Evolutionary conservation across 495 filamentous ascomycete species (phyloP), one percentile per base, ranked within the genome.

Genomic region (Clavariopsis aquatica): DNA sequence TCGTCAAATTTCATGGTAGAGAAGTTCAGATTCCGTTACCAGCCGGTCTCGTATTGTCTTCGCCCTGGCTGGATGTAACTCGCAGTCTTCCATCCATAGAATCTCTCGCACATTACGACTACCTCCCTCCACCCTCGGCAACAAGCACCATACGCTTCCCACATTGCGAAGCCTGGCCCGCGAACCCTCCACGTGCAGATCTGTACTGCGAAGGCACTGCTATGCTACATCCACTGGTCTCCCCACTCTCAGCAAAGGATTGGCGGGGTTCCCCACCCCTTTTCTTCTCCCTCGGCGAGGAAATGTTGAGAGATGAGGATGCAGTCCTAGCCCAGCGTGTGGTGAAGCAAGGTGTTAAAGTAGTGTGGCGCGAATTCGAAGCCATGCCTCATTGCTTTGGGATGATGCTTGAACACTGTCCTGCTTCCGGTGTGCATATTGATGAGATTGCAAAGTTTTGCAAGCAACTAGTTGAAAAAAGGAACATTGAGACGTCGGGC

Each of bases 331-430:
- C 88, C 13, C 75, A 81, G 8, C 80, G 81, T 34, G 78, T 90
- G 1, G 78, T 82, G 28, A 67, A 71, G 7, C 85, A 87, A 15
- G 87, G 87, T 13, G 89, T 89, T 0, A 66, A 73, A 0, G 84
- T 96, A 5, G 76, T 84, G 31, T 88, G 85, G 41, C 85, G 92
- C 69, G 82, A 91, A 74, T 96, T 85, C 68, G 89, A 93, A 74
- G 88, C 86, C 0, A 95, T 96, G 91, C 92, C 93, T 47, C 93
- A 98, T 71, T 90, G 88, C 62, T 96, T 95, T 72, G 85, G 80
- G 0, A 68, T 87, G 64, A 52, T 95, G 0, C 75, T 96, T 5
- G 70, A 74, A 79, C n/a, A 71, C 69, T n/a, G 83, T 0, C 56
- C 75, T 0, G 82, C 78, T 6, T 70, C 80, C 1, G 75, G 74